Evolutionary conservation across 352 stramenopile genomes (phyloP), one percentile per base, ranked within the genome.

Genomic region (Phytophthora pluvialis): DNA sequence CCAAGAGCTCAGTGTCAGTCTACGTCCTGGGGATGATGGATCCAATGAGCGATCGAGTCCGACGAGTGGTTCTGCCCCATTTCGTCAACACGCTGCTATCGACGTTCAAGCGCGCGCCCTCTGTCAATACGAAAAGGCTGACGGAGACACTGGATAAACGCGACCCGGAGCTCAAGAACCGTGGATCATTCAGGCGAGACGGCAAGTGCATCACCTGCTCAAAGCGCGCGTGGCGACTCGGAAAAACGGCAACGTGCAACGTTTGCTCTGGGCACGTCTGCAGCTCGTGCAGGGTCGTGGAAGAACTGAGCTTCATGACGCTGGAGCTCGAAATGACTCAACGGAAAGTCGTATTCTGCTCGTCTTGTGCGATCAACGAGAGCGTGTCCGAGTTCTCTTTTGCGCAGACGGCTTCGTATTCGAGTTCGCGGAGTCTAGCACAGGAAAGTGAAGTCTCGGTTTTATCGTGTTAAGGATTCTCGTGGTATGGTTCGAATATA

Each of bases 281-380:
- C 43, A 70, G 38, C 13, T 43, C 56, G 12, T 80, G 72, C 46
- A 57, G 52, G 21, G 29, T 74, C 3, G 42, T 64, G 33, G 58
- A 48, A 33, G 50, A 69, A 36, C 59, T 78, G 42, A 67, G 45
- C 29, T 81, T 81, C 55, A 57, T 81, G 54, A 64, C 70, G 8
- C 42, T 40, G 18, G 70, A 78, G 21, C 39, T 74, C 36, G 48
- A 61, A 18, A 55, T 80, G 18, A 59, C 10, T 21, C 49, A 60
- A 36, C 55, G 55, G 39, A 58, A 69, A 36, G 45, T 73, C 53
- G 54, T 59, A 21, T 77, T 79, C 61, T 79, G 71, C 25, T 43
- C 55, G 16, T 36, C 52, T 6, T 80, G 72, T 49, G 52, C 45
- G 16, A 44, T 11, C 16, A n/a, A 54, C 1, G 58, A 58, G 16